These are phyloP conservation scores for Colletotrichum chrysophilum DNA, from an alignment of 2,329 filamentous ascomycete species.

Conservation along the genomic window DNA sequence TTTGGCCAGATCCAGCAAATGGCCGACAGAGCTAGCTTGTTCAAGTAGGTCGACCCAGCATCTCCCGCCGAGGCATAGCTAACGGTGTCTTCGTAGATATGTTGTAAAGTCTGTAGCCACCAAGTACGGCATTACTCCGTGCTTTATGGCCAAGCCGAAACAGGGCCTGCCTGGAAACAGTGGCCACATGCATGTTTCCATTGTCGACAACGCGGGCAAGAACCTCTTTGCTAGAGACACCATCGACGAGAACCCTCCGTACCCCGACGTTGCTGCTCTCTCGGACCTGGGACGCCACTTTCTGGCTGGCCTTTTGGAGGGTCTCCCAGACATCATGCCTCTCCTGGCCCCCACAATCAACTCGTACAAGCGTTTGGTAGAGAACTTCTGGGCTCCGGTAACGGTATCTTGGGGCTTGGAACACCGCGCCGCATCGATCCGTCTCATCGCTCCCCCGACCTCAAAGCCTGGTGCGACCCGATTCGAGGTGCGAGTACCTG, in stretches of 20 bases:
- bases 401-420: constrained; percentile 97
- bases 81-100: constrained; percentile 54
- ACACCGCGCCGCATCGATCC: constrained; percentile 89
- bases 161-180: constrained; percentile 92
- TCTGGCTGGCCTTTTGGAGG: constrained; percentile 86
- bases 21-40: constrained; percentile 90
- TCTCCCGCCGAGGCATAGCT: neutral
- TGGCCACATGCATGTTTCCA: constrained; percentile 92
- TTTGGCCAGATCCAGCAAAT: constrained; percentile 87
- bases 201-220: constrained; percentile 79
- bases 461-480: constrained; percentile 84
- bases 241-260: constrained; percentile 73
- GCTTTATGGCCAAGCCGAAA: constrained; percentile 98
- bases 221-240: constrained; percentile 79
- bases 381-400: constrained; percentile 99
- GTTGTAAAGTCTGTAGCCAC: constrained; percentile 88
- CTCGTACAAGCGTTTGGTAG: constrained; percentile 96
- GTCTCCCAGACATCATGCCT: constrained; percentile 94
- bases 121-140: constrained; percentile 90
- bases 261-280: constrained; percentile 77
- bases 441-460: constrained; percentile 88
- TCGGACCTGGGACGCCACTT: constrained; percentile 93
- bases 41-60: constrained; percentile 68
- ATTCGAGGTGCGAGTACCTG: constrained; percentile 90
- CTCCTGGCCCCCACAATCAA: constrained; percentile 93